phyloP scores from a whole-genome alignment of 768 basidiomycete genomes.

The Mycena galericulata region DNA sequence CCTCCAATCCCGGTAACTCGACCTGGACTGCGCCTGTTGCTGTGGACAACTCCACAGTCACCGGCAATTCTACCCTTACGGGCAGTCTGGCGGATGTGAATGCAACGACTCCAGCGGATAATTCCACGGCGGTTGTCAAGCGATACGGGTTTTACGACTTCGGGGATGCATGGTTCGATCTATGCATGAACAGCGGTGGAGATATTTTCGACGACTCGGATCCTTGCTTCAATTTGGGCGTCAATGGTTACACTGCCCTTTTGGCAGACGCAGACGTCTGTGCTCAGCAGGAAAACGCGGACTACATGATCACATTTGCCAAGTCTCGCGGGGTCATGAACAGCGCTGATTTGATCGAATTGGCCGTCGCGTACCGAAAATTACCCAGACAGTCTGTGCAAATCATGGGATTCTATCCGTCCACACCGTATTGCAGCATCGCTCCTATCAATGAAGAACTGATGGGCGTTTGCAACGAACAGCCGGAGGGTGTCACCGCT shows the following conservation, averaged over 20 bases:
- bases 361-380: constrained; percentile 56
- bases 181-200: constrained; percentile 56
- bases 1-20: constrained; percentile 37
- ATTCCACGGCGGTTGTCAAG: constrained; percentile 29
- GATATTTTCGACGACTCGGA: constrained; percentile 48
- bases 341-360: constrained; percentile 52
- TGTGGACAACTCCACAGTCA: constrained; percentile 25
- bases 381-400: constrained; percentile 58
- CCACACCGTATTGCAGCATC: constrained; percentile 58
- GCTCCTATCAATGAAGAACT: constrained; percentile 57
- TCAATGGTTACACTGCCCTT: constrained; percentile 56
- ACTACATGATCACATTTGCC: constrained; percentile 64
- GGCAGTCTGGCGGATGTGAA: constrained; percentile 7
- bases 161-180: constrained; percentile 57
- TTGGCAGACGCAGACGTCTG: constrained; percentile 59
- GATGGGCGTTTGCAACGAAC: constrained; percentile 53
- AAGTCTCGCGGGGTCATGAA: constrained; percentile 57
- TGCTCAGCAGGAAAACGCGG: constrained; percentile 61
- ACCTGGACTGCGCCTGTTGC: constrained; percentile 35
- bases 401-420: constrained; percentile 56
- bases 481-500: constrained; percentile 55
- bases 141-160: constrained; percentile 33
- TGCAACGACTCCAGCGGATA: constrained; percentile 21
- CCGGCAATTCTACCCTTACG: constrained; percentile 11
- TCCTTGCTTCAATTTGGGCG: constrained; percentile 56